These are phyloP conservation scores for Mortierella antarctica DNA, from an alignment of 192 early-diverging fungal species.

Conservation along the genomic window DNA sequence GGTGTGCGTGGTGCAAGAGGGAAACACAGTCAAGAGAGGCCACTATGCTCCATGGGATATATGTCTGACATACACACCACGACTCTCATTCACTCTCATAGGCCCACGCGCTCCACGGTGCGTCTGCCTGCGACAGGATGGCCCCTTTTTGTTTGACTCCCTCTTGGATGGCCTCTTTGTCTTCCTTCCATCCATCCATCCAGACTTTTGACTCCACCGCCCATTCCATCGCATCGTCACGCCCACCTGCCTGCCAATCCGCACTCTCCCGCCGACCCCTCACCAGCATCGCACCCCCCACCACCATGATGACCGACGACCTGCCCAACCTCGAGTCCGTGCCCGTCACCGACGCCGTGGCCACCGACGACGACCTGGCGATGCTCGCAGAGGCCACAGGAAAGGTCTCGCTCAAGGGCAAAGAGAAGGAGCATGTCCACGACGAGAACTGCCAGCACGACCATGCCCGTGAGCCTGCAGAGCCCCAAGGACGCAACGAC, in stretches of 20 bases:
- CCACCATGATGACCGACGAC: conserved; percentile 29
- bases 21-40: background rate
- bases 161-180: no score
- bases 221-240: background rate
- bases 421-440: conserved; percentile 27
- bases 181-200: no score
- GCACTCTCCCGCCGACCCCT: background rate
- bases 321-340: background rate
- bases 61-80: no score
- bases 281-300: background rate
- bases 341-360: background rate
- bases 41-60: no score
- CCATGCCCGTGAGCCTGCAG: conserved; percentile 7
- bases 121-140: background rate
- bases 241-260: background rate
- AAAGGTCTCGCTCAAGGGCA: conserved; percentile 29
- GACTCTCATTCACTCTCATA: no score
- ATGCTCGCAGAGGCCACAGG: conserved; percentile 20
- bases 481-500: conserved; percentile 45
- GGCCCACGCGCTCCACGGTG: no score
- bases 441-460: conserved; percentile 43
- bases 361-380: conserved; percentile 14
- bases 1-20: no score
- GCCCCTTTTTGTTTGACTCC: no score
- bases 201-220: no score